phyloP scores from a whole-genome alignment of 768 basidiomycete genomes.

The Ramaria sp. region DNA sequence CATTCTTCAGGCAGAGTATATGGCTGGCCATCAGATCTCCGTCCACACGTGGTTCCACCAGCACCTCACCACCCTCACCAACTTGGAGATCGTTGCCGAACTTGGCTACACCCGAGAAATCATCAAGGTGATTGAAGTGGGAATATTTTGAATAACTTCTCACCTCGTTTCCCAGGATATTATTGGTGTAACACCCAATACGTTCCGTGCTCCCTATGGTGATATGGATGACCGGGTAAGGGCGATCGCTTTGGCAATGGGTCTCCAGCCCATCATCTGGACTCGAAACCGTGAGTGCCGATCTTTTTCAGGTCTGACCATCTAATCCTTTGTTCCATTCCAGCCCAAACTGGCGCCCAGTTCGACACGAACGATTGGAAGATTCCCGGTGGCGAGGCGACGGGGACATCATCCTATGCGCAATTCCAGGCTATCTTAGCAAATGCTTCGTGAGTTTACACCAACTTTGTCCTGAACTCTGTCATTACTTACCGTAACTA shows the following conservation, averaged over 20 bases:
- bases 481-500: neutral
- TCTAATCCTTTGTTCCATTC: neutral
- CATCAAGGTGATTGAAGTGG: constrained; percentile 48
- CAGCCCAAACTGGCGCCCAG: constrained; percentile 18
- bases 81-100: constrained; percentile 82
- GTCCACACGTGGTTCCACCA: constrained; percentile 92
- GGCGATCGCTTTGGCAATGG: constrained; percentile 84
- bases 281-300: constrained; percentile 45
- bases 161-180: constrained; percentile 27
- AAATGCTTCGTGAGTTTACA: constrained; percentile 49
- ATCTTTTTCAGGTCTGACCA: neutral
- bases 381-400: constrained; percentile 67
- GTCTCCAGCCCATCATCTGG: constrained; percentile 87
- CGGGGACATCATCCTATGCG: constrained; percentile 50
- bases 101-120: constrained; percentile 85
- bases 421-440: constrained; percentile 67
- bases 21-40: constrained; percentile 69
- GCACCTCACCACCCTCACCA: constrained; percentile 63
- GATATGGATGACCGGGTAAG: constrained; percentile 93
- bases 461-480: constrained; percentile 20
- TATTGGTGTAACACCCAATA: constrained; percentile 65
- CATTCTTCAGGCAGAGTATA: constrained; percentile 71
- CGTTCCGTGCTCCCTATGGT: constrained; percentile 75
- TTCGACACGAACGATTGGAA: constrained; percentile 88
- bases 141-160: constrained; percentile 21